Evolutionary conservation across 805 yeast species (phyloP).

Genomic region (Zygosaccharomyces rouxii): DNA sequence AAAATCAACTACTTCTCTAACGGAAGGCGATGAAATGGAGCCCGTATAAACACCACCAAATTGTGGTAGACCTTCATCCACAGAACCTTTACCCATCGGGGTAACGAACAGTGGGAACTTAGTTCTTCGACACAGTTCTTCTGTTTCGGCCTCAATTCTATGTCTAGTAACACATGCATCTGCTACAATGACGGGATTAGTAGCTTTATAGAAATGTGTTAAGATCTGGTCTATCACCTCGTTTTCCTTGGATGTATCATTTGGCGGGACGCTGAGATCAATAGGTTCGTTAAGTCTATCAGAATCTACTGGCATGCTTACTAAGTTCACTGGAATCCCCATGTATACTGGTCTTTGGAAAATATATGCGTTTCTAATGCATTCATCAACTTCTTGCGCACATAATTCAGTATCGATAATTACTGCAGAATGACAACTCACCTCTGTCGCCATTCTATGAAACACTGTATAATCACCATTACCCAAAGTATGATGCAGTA

Average conservation of each 20-base stretch:
- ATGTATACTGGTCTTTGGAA: slow-evolving; percentile 69
- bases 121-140: slow-evolving; percentile 43
- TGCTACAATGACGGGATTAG: slow-evolving; percentile 54
- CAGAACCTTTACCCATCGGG: slow-evolving; percentile 55
- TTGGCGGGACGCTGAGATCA: slow-evolving; percentile 19
- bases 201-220: slow-evolving; percentile 42
- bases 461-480: slow-evolving; percentile 46
- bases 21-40: slow-evolving; percentile 44
- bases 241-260: slow-evolving; percentile 31
- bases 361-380: slow-evolving; percentile 42
- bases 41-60: slow-evolving; percentile 69
- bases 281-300: slow-evolving; percentile 36
- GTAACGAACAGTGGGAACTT: slow-evolving; percentile 51
- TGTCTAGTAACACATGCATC: slow-evolving; percentile 64
- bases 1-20: slow-evolving; percentile 42
- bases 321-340: slow-evolving; percentile 61
- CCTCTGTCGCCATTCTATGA: slow-evolving; percentile 45
- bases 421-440: slow-evolving; percentile 51
- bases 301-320: slow-evolving; percentile 39
- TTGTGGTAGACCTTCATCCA: slow-evolving; percentile 53
- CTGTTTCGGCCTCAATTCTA: slow-evolving; percentile 38
- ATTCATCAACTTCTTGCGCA: slow-evolving; percentile 45
- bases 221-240: slow-evolving; percentile 43
- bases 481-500: slow-evolving; percentile 29
- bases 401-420: slow-evolving; percentile 52